Evolutionary conservation across 2,329 filamentous ascomycete species (phyloP), one percentile per base, ranked within the genome.

Genomic region (Pseudopithomyces chartarum): DNA sequence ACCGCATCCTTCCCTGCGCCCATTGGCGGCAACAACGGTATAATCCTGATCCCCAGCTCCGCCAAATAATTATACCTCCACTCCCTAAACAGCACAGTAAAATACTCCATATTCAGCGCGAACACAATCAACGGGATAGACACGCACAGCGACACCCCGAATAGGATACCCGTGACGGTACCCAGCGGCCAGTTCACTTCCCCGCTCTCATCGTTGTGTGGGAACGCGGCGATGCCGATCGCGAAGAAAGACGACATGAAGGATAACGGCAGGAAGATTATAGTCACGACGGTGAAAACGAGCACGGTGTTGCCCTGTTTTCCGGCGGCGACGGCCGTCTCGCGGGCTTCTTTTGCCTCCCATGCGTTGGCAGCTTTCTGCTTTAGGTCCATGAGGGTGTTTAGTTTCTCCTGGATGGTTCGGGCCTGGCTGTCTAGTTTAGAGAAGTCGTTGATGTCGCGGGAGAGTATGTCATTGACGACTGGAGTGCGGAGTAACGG

Each of bases 341-440:
- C 57, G 5, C 57, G 54, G 5, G 59, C 47, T 39, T 54, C 47
- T 46, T 56, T 48, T 10, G 59, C 59, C 34, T 62, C 57, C 59
- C 57, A 62, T 2, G 59, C 59, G 39, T 62, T 62, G 12, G 59
- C 59, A 20, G 59, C 57, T 45, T 62, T 61, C 44, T 61, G 53
- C 46, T 62, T 62, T 15, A 62, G 49, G 47, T 62, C 59, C 59
- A 62, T 62, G 13, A 62, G 33, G n/a, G 59, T 56, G 17, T 62
- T 54, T 8, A 62, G 44, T 44, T 62, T 51, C n/a, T 53, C 52
- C 23, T 57, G 52, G 23, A 57, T 46, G 10, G 49, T 56, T 15
- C 48, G 15, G 22, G 54, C 36, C 10, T 56, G 54, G 22, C 36
- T 46, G 32, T 56, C 54, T 6, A 56, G 19, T 29, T 47, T 50